phyloP scores from a whole-genome alignment of 345 rosid genomes.

The Citrus reticulata region DNA sequence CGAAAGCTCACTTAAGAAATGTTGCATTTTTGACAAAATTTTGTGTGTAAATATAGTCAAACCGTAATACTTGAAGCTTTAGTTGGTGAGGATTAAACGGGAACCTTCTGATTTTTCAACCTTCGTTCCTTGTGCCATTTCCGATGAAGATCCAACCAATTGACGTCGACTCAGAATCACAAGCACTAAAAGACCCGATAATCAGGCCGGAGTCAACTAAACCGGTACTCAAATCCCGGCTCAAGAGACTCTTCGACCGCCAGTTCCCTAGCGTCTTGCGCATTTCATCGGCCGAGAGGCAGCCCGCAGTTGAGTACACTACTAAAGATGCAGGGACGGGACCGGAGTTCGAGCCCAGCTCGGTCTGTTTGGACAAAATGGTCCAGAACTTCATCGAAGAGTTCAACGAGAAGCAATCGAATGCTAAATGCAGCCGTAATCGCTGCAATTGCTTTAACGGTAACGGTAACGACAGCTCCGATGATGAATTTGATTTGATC shows the following conservation, averaged over 20 bases:
- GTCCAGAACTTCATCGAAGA: conserved; percentile 89
- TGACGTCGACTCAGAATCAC: conserved; percentile 38
- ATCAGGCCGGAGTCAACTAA: conserved; percentile 42
- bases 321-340: conserved; percentile 33
- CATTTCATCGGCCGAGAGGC: conserved; percentile 40
- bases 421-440: conserved; percentile 64
- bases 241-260: conserved; percentile 65
- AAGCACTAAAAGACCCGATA: conserved; percentile 20
- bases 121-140: conserved; percentile 17
- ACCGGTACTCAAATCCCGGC: conserved; percentile 63
- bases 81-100: background rate
- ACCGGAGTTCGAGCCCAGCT: conserved; percentile 85
- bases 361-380: conserved; percentile 83
- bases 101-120: background rate
- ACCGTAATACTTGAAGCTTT: background rate
- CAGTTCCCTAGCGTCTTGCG: conserved; percentile 55
- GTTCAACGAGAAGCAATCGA: conserved; percentile 63
- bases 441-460: conserved; percentile 97
- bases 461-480: conserved; percentile 70
- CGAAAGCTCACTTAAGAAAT: background rate
- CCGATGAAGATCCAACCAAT: conserved; percentile 78
- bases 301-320: conserved; percentile 32
- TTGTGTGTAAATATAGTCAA: conserved; percentile 19
- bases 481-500: conserved; percentile 71
- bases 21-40: conserved; percentile 2